Evolutionary conservation across 1,139 yeast species (phyloP).

Genomic region (Pichia sp.): DNA sequence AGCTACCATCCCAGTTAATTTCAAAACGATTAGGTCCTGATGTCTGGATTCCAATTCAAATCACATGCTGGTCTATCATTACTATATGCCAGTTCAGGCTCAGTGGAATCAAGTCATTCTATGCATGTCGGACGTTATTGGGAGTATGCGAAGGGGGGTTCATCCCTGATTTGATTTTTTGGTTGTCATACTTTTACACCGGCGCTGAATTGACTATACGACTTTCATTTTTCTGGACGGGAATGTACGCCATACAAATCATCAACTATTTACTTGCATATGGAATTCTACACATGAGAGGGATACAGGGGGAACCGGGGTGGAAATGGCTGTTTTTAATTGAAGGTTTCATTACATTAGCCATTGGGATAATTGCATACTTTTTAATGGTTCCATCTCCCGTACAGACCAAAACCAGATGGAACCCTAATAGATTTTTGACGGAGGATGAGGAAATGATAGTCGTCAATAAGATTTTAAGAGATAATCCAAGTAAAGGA

Average conservation of each 20-base stretch:
- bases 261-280: conserved; percentile 44
- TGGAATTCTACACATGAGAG: conserved; percentile 44
- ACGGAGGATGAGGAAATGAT: conserved; percentile 61
- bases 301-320: conserved; percentile 42
- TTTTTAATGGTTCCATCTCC: conserved; percentile 62
- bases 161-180: conserved; percentile 51
- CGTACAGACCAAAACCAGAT: conserved; percentile 47
- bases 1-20: conserved; percentile 53
- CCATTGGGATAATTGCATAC: conserved; percentile 51
- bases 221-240: conserved; percentile 50
- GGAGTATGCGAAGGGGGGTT: conserved; percentile 58
- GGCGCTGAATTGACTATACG: conserved; percentile 47
- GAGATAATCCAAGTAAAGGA: conserved; percentile 74
- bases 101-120: conserved; percentile 37
- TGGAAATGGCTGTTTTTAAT: conserved; percentile 68
- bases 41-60: conserved; percentile 52
- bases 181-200: conserved; percentile 57
- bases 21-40: conserved; percentile 54
- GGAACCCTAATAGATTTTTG: conserved; percentile 56
- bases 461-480: conserved; percentile 56
- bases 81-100: conserved; percentile 46
- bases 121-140: conserved; percentile 43
- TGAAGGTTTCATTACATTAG: conserved; percentile 58
- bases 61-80: conserved; percentile 50
- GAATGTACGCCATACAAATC: conserved; percentile 42